Percentiles rank a stretch among this genome's conserved stretches.
Evolutionary conservation across 345 rosid species (phyloP).

Genomic region (Sisymbrium altissimum): DNA sequence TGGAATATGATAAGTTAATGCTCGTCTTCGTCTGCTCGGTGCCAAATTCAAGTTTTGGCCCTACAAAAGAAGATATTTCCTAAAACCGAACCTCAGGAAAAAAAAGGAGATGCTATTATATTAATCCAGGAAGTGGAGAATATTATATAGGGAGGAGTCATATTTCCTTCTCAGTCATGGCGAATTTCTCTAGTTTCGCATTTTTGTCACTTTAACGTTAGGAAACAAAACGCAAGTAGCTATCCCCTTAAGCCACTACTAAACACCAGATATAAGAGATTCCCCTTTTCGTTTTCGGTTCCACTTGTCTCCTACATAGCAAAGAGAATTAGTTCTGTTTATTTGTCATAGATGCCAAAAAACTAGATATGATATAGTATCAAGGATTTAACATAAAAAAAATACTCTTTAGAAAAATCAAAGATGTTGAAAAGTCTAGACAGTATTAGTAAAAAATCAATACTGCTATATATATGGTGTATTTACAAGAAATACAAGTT

Average conservation of each 20-base stretch:
- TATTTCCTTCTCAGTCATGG: slow-evolving; percentile 19
- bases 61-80: background rate
- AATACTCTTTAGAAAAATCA: background rate
- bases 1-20: slow-evolving; percentile 31
- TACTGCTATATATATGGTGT: no score
- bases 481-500: no score
- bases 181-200: background rate
- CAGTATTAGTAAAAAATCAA: background rate
- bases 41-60: slow-evolving; percentile 8
- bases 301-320: slow-evolving; percentile 30
- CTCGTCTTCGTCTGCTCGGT: slow-evolving; percentile 25
- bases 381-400: background rate
- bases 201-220: slow-evolving; percentile 15
- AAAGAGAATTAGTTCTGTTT: slow-evolving; percentile 10
- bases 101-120: background rate
- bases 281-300: slow-evolving; percentile 30
- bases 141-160: background rate
- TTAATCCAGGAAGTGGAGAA: slow-evolving; percentile 26
- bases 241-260: slow-evolving; percentile 3
- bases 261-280: slow-evolving; percentile 16
- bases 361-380: background rate
- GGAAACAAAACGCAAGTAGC: slow-evolving; percentile 28
- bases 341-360: slow-evolving; percentile 6
- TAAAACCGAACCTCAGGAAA: background rate
- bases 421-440: background rate